Percentiles rank a stretch among this genome's conserved stretches.
These are phyloP conservation scores for Candida morakotiae DNA, from an alignment of 805 yeast genomes.

Conservation along the genomic window DNA sequence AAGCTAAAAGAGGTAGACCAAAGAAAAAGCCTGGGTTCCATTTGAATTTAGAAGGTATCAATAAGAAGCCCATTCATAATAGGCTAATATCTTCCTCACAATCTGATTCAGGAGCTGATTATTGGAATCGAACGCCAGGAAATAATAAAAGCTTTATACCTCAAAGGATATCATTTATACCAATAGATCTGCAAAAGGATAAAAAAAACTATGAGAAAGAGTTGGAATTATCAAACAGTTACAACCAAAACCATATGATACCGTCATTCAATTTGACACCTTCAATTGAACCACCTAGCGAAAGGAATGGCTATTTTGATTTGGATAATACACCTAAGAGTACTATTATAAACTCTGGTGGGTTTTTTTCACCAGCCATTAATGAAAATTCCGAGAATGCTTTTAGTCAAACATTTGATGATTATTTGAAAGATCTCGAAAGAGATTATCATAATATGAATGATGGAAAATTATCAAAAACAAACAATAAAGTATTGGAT, in stretches of 20 bases:
- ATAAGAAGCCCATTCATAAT: conserved; percentile 2
- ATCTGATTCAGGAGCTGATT: conserved; percentile 16
- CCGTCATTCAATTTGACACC: conserved; percentile 23
- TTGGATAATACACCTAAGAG: neutral
- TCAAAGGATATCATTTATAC: conserved; percentile 3
- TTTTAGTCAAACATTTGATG: conserved; percentile 11
- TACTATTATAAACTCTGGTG: conserved; percentile 1
- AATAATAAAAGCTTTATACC: neutral
- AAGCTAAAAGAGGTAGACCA: conserved; percentile 9
- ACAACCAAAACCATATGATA: conserved; percentile 1
- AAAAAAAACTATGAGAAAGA: conserved; percentile 4
- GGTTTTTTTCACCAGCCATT: conserved; percentile 13
- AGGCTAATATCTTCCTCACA: conserved; percentile 14
- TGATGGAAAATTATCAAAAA: neutral
- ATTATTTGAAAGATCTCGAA: conserved; percentile 8
- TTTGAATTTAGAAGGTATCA: conserved; percentile 21
- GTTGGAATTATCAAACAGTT: conserved; percentile 5
- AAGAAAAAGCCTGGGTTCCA: conserved; percentile 23
- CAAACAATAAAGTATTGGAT: neutral
- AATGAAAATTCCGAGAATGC: conserved; percentile 7
- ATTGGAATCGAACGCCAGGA: conserved; percentile 7
- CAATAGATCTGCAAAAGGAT: neutral
- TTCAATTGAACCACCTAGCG: conserved; percentile 28
- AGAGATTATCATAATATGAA: neutral
- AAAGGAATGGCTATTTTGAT: conserved; percentile 8